Evolutionary conservation across 768 basidiomycete species (phyloP).

Genomic region (Boletus rubroflammeus): DNA sequence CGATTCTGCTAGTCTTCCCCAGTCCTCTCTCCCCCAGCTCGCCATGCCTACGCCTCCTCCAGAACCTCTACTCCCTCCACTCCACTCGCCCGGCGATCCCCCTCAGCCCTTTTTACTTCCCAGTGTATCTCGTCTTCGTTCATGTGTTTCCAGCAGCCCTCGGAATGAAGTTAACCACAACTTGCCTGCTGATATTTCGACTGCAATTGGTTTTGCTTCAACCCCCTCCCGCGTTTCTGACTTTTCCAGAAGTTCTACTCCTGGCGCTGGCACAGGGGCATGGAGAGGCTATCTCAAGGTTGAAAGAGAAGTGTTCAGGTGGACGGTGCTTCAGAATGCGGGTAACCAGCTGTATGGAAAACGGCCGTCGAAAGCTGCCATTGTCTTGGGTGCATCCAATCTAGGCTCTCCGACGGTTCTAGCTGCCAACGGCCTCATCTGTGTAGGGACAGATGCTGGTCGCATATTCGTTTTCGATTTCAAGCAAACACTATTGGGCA

Average conservation of each 20-base stretch:
- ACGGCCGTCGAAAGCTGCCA: slow-evolving; percentile 54
- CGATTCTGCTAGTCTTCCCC: slow-evolving; percentile 38
- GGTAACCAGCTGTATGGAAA: slow-evolving; percentile 53
- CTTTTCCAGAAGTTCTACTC: slow-evolving; percentile 65
- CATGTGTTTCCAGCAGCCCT: slow-evolving; percentile 50
- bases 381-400: slow-evolving; percentile 54
- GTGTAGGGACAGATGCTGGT: slow-evolving; percentile 81
- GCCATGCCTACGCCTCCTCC: slow-evolving; percentile 38
- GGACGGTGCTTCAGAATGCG: slow-evolving; percentile 65
- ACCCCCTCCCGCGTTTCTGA: slow-evolving; percentile 65
- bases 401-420: slow-evolving; percentile 74
- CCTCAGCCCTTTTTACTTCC: slow-evolving; percentile 66
- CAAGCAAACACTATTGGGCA: slow-evolving; percentile 74
- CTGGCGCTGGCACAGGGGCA: slow-evolving; percentile 33
- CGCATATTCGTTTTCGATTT: slow-evolving; percentile 85
- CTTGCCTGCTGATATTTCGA: slow-evolving; percentile 42
- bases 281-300: slow-evolving; percentile 19
- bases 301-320: slow-evolving; percentile 65
- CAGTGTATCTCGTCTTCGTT: slow-evolving; percentile 76
- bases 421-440: slow-evolving; percentile 83
- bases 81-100: neutral
- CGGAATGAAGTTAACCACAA: slow-evolving; percentile 41
- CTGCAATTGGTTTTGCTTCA: slow-evolving; percentile 45
- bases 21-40: slow-evolving; percentile 33
- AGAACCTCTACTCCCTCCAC: neutral